A percentile compares a stretch with the other conserved stretches of the same genome.
These are phyloP conservation scores for Chytriomyces hyalinus DNA, from an alignment of 192 early-diverging fungal genomes.

Conservation along the genomic window DNA sequence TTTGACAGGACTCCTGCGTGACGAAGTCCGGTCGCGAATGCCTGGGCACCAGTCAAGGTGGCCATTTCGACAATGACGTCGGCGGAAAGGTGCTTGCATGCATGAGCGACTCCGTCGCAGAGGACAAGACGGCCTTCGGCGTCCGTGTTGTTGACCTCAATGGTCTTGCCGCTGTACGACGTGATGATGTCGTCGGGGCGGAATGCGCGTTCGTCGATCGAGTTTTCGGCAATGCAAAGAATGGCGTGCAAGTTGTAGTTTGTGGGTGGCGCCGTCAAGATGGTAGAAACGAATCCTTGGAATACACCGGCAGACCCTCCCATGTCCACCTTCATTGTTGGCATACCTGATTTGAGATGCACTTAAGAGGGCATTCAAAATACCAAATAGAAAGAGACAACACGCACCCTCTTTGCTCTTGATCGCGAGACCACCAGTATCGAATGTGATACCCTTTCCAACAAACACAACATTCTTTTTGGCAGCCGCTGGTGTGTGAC, in stretches of 20 bases:
- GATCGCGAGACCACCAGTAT: conserved; percentile 55
- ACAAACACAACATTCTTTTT: conserved; percentile 53
- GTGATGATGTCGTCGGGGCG: conserved; percentile 54
- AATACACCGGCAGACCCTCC: conserved; percentile 57
- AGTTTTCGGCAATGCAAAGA: conserved; percentile 61
- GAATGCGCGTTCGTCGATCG: conserved; percentile 40
- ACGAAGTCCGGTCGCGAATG: conserved; percentile 53
- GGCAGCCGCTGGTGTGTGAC: conserved; percentile 33
- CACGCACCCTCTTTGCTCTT: conserved; percentile 31
- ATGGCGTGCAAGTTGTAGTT: conserved; percentile 42
- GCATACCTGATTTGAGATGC: conserved; percentile 19
- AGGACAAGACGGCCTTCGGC: conserved; percentile 52
- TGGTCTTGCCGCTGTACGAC: conserved; percentile 56
- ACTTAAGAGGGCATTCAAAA: conserved; percentile 1
- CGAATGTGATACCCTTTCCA: conserved; percentile 66
- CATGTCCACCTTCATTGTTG: conserved; percentile 59
- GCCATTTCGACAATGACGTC: conserved; percentile 60
- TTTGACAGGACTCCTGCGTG: conserved; percentile 54
- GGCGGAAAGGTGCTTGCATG: conserved; percentile 50
- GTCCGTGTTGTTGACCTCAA: conserved; percentile 64
- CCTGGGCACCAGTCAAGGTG: conserved; percentile 61
- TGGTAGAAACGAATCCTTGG: conserved; percentile 51
- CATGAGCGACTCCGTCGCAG: conserved; percentile 58
- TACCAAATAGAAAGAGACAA: conserved; percentile 36
- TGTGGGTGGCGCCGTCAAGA: conserved; percentile 17